Conservation (phyloP, 2,329 filamentous ascomycete species). For the Apiospora kogelbergensis region DNA sequence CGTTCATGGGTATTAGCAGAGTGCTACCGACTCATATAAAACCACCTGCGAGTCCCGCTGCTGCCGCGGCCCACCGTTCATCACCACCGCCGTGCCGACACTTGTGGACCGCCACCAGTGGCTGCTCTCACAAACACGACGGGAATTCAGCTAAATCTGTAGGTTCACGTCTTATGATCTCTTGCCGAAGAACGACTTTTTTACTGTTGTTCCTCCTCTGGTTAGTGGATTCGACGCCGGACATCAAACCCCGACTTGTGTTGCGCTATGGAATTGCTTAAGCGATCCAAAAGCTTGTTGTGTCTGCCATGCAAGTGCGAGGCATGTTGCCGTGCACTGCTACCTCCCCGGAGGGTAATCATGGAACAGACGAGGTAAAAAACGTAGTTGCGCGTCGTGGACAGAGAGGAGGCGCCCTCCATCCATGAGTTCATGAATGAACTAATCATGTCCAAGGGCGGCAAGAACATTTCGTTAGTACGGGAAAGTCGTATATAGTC, state of each 20-base stretch:
- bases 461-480: neutral
- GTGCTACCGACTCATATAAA: neutral
- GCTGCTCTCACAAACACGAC: neutral
- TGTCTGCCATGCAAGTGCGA: neutral
- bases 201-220: neutral
- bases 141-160: neutral
- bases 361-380: neutral
- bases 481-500: neutral
- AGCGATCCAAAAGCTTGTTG: neutral
- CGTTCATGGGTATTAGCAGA: neutral
- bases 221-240: neutral
- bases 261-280: neutral
- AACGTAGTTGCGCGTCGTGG: neutral
- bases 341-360: neutral
- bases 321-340: neutral
- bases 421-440: neutral
- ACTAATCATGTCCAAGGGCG: neutral
- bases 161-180: neutral
- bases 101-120: neutral
- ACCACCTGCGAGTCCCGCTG: neutral
- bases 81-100: neutral
- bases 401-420: neutral
- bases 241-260: neutral
- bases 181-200: neutral
- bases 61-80: neutral